A percentile compares a stretch with the other conserved stretches of the same genome.
phyloP scores from a whole-genome alignment of 164 flowering plant species.

The Pachysandra terminalis region DNA sequence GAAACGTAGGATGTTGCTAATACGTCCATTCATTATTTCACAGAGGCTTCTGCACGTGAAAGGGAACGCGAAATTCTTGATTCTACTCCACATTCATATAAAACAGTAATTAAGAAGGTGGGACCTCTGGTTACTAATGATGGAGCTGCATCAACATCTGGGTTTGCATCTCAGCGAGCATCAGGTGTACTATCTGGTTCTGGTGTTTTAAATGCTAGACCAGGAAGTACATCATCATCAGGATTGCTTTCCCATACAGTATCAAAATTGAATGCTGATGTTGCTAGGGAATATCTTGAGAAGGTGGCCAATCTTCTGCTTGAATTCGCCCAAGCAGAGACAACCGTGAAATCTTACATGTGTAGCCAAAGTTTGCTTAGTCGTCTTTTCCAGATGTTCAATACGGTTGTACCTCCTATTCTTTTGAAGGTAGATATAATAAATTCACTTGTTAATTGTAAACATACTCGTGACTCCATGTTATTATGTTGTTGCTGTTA shows the following conservation, averaged over 20 bases:
- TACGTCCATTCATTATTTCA: slow-evolving; percentile 8
- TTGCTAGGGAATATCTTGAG: slow-evolving; percentile 89
- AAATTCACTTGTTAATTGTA: neutral
- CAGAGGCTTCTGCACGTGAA: slow-evolving; percentile 92
- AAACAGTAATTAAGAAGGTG: slow-evolving; percentile 48
- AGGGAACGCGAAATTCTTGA: slow-evolving; percentile 74
- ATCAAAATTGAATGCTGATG: slow-evolving; percentile 82
- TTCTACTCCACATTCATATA: slow-evolving; percentile 49
- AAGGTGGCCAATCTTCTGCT: slow-evolving; percentile 94
- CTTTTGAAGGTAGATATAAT: slow-evolving; percentile 68
- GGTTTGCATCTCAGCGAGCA: slow-evolving; percentile 80
- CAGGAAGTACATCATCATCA: slow-evolving; percentile 95
- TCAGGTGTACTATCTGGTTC: slow-evolving; percentile 98
- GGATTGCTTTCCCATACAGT: slow-evolving; percentile 92
- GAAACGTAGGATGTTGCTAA: no score
- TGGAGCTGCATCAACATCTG: slow-evolving; percentile 70
- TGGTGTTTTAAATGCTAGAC: slow-evolving; percentile 94
- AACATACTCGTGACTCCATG: neutral
- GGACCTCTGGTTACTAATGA: slow-evolving; percentile 53
- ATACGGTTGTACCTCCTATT: slow-evolving; percentile 78
- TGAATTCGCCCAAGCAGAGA: slow-evolving; percentile 87
- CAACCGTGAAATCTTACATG: slow-evolving; percentile 88
- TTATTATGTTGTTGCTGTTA: slow-evolving; percentile 6
- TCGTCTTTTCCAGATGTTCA: slow-evolving; percentile 98
- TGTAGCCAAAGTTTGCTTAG: slow-evolving; percentile 91